phyloP scores from a whole-genome alignment of 2,329 filamentous ascomycete genomes.

The Nemania serpens region DNA sequence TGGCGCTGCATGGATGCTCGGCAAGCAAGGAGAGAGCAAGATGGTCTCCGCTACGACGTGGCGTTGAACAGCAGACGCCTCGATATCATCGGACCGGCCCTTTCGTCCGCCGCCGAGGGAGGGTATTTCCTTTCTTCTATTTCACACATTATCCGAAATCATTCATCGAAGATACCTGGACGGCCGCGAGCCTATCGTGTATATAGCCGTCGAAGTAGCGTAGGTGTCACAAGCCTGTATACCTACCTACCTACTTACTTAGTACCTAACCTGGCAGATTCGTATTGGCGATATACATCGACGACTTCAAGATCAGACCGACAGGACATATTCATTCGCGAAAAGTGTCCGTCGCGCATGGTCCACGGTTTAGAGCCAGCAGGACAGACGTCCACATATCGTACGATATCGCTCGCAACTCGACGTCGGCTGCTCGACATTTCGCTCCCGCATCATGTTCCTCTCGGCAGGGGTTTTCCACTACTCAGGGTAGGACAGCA shows the following conservation, averaged over 20 bases:
- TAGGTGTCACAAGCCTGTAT: background rate
- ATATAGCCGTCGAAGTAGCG: too few relatives aligned
- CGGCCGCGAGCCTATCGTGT: too few relatives aligned
- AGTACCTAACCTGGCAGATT: background rate
- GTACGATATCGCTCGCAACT: too few relatives aligned
- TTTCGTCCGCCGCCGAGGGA: background rate
- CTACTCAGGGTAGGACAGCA: background rate
- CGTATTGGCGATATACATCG: background rate
- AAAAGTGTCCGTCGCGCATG: background rate
- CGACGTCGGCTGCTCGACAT: background rate
- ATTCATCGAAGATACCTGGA: background rate
- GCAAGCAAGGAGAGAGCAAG: background rate
- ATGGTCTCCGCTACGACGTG: background rate
- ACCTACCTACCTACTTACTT: background rate
- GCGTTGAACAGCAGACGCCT: background rate
- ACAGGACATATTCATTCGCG: background rate
- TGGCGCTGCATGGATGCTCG: conserved; percentile 1
- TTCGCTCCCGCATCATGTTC: background rate
- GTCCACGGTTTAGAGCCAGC: background rate
- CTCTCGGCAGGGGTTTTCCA: background rate
- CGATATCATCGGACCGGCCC: background rate
- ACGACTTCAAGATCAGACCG: background rate
- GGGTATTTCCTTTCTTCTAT: background rate
- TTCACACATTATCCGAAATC: background rate
- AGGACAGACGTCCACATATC: too few relatives aligned